Conservation (phyloP, 352 stramenopile species). For the Phytophthora ohioensis region DNA sequence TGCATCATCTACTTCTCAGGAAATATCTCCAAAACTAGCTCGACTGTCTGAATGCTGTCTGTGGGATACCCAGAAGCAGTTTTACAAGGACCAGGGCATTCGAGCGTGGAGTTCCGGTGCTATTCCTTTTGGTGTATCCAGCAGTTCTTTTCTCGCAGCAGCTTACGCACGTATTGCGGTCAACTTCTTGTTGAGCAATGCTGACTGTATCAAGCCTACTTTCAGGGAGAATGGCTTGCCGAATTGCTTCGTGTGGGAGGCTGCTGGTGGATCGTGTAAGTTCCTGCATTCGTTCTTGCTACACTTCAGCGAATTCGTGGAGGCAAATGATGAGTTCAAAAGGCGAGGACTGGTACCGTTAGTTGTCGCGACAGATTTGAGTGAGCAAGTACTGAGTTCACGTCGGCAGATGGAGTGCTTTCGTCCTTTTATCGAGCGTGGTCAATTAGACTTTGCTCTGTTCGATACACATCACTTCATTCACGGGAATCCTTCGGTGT, state of each 20-base stretch:
- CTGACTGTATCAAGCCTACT: slow-evolving; percentile 13
- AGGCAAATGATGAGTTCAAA: slow-evolving; percentile 33
- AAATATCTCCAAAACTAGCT: slow-evolving; percentile 5
- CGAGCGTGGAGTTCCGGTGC: slow-evolving; percentile 73
- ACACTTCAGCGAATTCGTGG: slow-evolving; percentile 66
- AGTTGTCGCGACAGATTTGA: slow-evolving; percentile 78
- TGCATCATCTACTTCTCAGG: not conserved
- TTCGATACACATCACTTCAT: slow-evolving; percentile 73
- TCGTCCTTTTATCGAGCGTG: slow-evolving; percentile 45
- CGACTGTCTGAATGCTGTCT: slow-evolving; percentile 66
- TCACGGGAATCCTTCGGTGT: slow-evolving; percentile 4
- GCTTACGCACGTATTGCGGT: slow-evolving; percentile 64
- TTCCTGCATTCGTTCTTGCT: slow-evolving; percentile 78
- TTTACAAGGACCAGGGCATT: slow-evolving; percentile 83
- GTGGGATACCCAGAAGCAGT: slow-evolving; percentile 83
- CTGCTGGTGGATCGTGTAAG: slow-evolving; percentile 85
- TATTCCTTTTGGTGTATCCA: slow-evolving; percentile 84
- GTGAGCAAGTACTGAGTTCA: slow-evolving; percentile 71
- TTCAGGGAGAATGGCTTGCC: slow-evolving; percentile 21
- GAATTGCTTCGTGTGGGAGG: slow-evolving; percentile 88
- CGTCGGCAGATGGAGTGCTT: slow-evolving; percentile 73
- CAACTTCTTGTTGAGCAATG: slow-evolving; percentile 57
- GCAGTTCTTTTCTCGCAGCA: slow-evolving; percentile 76
- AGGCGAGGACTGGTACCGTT: slow-evolving; percentile 52
- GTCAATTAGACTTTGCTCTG: slow-evolving; percentile 71